phyloP scores from a whole-genome alignment of 2,329 filamentous ascomycete genomes.

The Grosmannia serpens region DNA sequence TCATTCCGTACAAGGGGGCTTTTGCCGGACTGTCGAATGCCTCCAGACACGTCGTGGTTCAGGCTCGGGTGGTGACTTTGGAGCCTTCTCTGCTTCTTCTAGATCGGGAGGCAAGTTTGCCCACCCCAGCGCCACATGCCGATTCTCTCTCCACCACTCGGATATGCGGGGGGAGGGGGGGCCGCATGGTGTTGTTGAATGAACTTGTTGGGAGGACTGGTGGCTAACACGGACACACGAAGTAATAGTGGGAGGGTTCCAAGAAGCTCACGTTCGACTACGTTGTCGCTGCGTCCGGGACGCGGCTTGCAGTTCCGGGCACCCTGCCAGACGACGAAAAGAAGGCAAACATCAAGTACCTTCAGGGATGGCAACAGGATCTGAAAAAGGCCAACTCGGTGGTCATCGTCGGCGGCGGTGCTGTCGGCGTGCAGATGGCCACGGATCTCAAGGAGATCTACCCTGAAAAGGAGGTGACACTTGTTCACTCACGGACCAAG shows the following conservation, averaged over 20 bases:
- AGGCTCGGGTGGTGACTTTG: not conserved
- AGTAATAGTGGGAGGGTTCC: not conserved
- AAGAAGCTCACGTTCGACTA: not conserved
- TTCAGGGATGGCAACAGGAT: conserved; percentile 31
- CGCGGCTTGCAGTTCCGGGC: conserved; percentile 31
- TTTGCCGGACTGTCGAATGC: not conserved
- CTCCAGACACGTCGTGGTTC: not conserved
- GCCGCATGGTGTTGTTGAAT: too few relatives aligned
- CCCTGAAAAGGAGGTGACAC: conserved; percentile 41
- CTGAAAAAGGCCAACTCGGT: conserved; percentile 29
- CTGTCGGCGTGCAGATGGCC: conserved; percentile 26
- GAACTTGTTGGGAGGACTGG: too few relatives aligned
- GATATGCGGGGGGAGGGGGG: too few relatives aligned
- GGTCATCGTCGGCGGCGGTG: conserved; percentile 45
- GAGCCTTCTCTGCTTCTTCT: not conserved
- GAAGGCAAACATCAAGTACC: conserved; percentile 25
- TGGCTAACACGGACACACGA: not conserved
- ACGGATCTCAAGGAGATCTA: conserved; percentile 26
- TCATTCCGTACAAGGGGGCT: not conserved
- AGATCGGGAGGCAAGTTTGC: not conserved
- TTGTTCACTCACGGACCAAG: conserved; percentile 45
- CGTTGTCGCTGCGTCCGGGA: conserved; percentile 23
- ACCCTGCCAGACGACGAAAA: conserved; percentile 35
- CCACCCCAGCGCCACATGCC: too few relatives aligned
- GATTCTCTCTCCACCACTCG: too few relatives aligned